These are phyloP conservation scores for Podosphaera xanthii DNA, from an alignment of 2,329 filamentous ascomycete genomes.

Conservation along the genomic window DNA sequence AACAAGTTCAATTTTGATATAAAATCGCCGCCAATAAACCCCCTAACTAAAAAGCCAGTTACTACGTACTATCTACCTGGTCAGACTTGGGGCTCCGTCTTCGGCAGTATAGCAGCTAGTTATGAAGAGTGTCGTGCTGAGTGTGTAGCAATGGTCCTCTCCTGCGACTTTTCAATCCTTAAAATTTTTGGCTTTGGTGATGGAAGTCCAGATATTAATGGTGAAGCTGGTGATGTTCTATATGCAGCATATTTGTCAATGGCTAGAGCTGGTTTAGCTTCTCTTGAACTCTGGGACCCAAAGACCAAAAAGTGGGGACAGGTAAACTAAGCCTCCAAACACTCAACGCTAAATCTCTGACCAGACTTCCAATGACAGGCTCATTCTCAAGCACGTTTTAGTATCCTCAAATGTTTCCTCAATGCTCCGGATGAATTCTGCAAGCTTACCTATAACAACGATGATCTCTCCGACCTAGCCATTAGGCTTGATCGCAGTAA, in stretches of 20 bases:
- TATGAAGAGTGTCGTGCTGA: slow-evolving; percentile 94
- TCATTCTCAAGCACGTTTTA: slow-evolving; percentile 79
- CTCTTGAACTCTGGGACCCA: slow-evolving; percentile 87
- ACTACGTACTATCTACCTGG: slow-evolving; percentile 82
- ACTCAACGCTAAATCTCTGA: too few species aligned
- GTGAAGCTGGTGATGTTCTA: slow-evolving; percentile 64
- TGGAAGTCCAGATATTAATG: slow-evolving; percentile 46
- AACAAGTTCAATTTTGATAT: slow-evolving; percentile 78
- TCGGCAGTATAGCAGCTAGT: slow-evolving; percentile 64
- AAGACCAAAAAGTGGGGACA: slow-evolving; percentile 83
- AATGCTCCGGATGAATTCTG: slow-evolving; percentile 73
- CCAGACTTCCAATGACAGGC: slow-evolving; percentile 17
- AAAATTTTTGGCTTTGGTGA: slow-evolving; percentile 83
- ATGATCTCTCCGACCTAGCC: slow-evolving; percentile 54
- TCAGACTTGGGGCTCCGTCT: slow-evolving; percentile 85
- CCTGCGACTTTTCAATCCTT: slow-evolving; percentile 71
- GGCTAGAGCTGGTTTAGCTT: slow-evolving; percentile 75
- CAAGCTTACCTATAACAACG: slow-evolving; percentile 46
- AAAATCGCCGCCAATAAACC: slow-evolving; percentile 58
- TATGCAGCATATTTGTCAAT: slow-evolving; percentile 79
- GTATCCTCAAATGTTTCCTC: slow-evolving; percentile 67
- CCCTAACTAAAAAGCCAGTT: slow-evolving; percentile 54
- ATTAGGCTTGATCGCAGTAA: slow-evolving; percentile 69
- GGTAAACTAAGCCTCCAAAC: neutral
- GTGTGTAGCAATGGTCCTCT: slow-evolving; percentile 75